These are phyloP conservation scores for Melocanna baccifera DNA, from an alignment of 176 grass and related monocot species.

Conservation along the genomic window DNA sequence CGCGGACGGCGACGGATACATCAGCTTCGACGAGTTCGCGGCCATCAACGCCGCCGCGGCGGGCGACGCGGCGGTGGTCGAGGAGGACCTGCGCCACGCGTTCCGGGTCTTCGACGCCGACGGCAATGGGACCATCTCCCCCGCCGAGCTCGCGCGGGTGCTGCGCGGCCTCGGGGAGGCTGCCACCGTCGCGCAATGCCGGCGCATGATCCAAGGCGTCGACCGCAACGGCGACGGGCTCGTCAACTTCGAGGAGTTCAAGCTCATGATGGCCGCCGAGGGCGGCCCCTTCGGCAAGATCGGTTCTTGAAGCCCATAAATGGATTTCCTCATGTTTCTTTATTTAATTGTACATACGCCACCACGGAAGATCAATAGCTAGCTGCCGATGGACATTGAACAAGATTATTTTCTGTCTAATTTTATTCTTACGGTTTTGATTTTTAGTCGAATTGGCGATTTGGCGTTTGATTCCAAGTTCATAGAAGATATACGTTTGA, in stretches of 20 bases:
- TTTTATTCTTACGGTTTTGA: not conserved
- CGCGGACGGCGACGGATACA: conserved; percentile 78
- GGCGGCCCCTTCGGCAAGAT: conserved; percentile 20
- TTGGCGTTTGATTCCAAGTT: not conserved
- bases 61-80: conserved; percentile 17
- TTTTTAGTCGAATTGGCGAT: not conserved
- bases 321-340: not conserved
- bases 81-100: conserved; percentile 79
- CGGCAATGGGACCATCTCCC: conserved; percentile 63
- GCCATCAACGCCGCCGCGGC: conserved; percentile 41
- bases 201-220: conserved; percentile 86
- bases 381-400: not conserved
- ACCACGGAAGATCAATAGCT: not conserved
- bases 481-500: no score
- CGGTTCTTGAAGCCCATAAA: not conserved
- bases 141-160: conserved; percentile 68
- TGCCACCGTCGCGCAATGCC: conserved; percentile 72
- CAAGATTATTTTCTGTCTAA: not conserved
- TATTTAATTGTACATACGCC: conserved; percentile 18
- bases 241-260: conserved; percentile 90
- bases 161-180: conserved; percentile 64
- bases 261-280: conserved; percentile 73
- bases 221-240: conserved; percentile 79
- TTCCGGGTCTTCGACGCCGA: conserved; percentile 85
- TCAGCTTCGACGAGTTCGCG: conserved; percentile 73